Percentiles rank a stretch among this genome's conserved stretches.
Evolutionary conservation across 1,284 basidiomycete genomes (phyloP).

Genomic region (Puccinia novopanici): DNA sequence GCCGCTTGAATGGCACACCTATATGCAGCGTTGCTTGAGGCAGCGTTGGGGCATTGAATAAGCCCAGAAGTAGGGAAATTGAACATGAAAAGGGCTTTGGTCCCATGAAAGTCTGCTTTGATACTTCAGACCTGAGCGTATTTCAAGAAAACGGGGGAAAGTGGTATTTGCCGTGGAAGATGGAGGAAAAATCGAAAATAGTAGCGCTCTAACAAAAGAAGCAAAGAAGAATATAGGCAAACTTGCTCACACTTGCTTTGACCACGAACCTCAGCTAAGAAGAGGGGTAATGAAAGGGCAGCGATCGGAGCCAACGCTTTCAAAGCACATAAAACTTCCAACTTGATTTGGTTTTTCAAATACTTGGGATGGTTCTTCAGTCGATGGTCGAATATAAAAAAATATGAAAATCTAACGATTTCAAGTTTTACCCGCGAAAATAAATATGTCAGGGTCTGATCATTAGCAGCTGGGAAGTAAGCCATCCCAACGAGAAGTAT

Average conservation of each 20-base stretch:
- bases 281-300: conserved; percentile 86
- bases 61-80: background rate
- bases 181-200: conserved; percentile 62
- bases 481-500: too few species aligned
- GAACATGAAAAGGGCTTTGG: background rate
- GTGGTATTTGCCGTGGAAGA: conserved; percentile 34
- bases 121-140: background rate
- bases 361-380: conserved; percentile 95
- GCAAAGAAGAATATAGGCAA: conserved; percentile 60
- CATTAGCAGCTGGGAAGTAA: too few species aligned
- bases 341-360: conserved; percentile 78
- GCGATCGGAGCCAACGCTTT: conserved; percentile 70
- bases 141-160: conserved; percentile 58
- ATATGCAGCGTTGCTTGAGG: background rate
- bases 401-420: conserved; percentile 69
- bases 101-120: background rate
- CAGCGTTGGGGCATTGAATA: background rate
- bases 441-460: background rate
- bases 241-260: conserved; percentile 62
- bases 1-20: background rate
- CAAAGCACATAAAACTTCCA: conserved; percentile 78
- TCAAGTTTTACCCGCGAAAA: background rate
- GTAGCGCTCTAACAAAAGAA: conserved; percentile 63
- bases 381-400: conserved; percentile 87
- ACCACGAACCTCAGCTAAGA: conserved; percentile 86